These are phyloP conservation scores for Zasmidium cellare DNA, from an alignment of 2,329 filamentous ascomycete genomes.

Conservation along the genomic window DNA sequence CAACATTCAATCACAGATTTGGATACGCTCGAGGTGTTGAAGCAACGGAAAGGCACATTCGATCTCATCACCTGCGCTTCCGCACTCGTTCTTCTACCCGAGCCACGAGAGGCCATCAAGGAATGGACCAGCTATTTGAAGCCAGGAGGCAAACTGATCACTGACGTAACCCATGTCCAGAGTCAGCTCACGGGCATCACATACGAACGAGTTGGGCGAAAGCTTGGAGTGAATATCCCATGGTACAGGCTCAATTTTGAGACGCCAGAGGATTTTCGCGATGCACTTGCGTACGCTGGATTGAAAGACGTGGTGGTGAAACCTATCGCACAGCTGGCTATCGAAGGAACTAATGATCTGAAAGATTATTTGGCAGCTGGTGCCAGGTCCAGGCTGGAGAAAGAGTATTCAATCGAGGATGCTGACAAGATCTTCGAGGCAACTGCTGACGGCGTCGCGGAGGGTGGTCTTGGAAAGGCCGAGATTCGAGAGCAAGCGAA, in stretches of 20 bases:
- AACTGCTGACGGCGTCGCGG: conserved; percentile 27
- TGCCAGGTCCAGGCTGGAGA: conserved; percentile 1
- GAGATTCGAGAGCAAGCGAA: conserved; percentile 37
- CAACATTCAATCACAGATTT: conserved; percentile 41
- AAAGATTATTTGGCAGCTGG: conserved; percentile 10
- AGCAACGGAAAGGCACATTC: conserved; percentile 20
- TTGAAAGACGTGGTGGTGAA: conserved; percentile 35
- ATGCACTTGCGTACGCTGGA: conserved; percentile 38
- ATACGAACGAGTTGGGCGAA: conserved; percentile 38
- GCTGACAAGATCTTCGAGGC: conserved; percentile 35
- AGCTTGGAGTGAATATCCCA: conserved; percentile 35
- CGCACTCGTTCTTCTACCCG: conserved; percentile 42
- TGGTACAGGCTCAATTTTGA: conserved; percentile 40
- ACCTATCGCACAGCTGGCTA: conserved; percentile 35
- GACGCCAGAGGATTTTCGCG: conserved; percentile 32
- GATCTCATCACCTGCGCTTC: conserved; percentile 42
- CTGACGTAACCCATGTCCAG: conserved; percentile 41
- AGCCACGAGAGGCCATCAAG: conserved; percentile 39
- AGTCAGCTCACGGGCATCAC: conserved; percentile 40
- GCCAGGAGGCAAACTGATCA: conserved; percentile 40
- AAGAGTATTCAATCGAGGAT: conserved; percentile 9
- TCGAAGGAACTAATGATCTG: conserved; percentile 35
- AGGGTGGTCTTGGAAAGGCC: conserved; percentile 31
- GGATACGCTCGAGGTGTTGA: conserved; percentile 20
- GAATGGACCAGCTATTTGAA: conserved; percentile 42